Evolutionary conservation across 140 eudicot species (phyloP), one percentile per base, ranked within the genome.

Genomic region (Anethum foeniculum): DNA sequence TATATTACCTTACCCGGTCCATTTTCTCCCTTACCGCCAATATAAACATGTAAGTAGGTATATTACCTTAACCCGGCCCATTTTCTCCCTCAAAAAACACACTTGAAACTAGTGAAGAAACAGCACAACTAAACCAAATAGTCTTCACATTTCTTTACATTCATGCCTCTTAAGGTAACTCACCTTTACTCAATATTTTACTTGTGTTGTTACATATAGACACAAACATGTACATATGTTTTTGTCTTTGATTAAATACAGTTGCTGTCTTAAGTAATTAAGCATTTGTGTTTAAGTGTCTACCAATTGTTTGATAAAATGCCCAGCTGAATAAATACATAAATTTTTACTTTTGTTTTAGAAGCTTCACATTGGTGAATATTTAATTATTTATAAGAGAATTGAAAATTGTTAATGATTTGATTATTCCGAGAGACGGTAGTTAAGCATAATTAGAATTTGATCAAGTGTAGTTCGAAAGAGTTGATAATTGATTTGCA

Each of bases 301-400:
- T 25, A 77, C 60, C 79, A 67, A 47, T 25, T 84, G 74, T 80
- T 81, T 32, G 81, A 65, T 80, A 41, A 76, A 84, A 67, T 84
- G 81, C 75, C 75, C 23, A 69, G 39, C 19, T 65, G 72, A 52
- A 49, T 16, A 34, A 14, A 25, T 25, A n/a, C 4, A 5, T 25
- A 2, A 23, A 60, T 58, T 32, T 46, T 36, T 28, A 36, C 54
- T 52, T 67, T 38, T 25, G 13, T 7, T 79, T 71, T 16, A 10
- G 79, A 9, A 28, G 69, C 10, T 36, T 19, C 25, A 52, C 25
- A 52, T 52, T 52, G 62, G 62, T 52, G n/a, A 5, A 19, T 52
- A 52, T 52, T 52, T 18, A 51, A 5, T 4, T 52, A 52, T 52
- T 52, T 18, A 51, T 16, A 16, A 15, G 6, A 19, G 2, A 52